Base-by-base conservation (phyloP, 78 protist species). In the Salpingoeca rosetta region DNA sequence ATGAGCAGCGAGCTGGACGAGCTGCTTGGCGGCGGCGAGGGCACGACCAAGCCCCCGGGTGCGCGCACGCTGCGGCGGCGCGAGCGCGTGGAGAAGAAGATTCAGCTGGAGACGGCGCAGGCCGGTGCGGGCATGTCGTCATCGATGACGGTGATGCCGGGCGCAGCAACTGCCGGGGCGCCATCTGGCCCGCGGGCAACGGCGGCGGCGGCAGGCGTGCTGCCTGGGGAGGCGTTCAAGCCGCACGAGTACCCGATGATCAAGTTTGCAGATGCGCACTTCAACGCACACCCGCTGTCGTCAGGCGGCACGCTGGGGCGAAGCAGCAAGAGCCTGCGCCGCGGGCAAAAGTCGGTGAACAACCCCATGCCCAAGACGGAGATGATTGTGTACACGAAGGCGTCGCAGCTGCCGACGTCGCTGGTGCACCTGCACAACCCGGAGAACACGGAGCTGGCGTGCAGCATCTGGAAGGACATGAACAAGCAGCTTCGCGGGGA, bases 351-450 rank as follows among this genome's bases (percentile, higher is more conserved):
- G 75, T 2, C 75, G 37, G 25, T 22, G 37, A 27, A 3, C 75
- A 27, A 65, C 65, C 65, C 65, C 65, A 51, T 51, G 7, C 65
- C 65, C 65, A 51, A 7, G 39, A 42, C 42, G 74, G 83, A 80
- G 73, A 80, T 80, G 83, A 1, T 39, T 44, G n/a, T 12, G 83
- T 80, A 44, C 75, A 2, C 7, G 43, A 80, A 80, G 73, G 25
- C 75, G 25, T 0, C 73, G 39, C 2, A 38, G 37, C n/a, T 88
- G 11, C 90, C 85, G 45, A 83, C 86, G 35, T 82, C 90, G 31
- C 2, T 88, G 35, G 27, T 75, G 42, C 37, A 40, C 43, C 7
- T 88, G 27, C 56, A 82, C 37, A 38, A 51, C 76, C 65, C 44
- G 44, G 40, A 88, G 36, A 17, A 65, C 80, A 41, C n/a, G 11